Evolutionary conservation across 495 filamentous ascomycete genomes (phyloP).

Genomic region (Neurospora sp.): DNA sequence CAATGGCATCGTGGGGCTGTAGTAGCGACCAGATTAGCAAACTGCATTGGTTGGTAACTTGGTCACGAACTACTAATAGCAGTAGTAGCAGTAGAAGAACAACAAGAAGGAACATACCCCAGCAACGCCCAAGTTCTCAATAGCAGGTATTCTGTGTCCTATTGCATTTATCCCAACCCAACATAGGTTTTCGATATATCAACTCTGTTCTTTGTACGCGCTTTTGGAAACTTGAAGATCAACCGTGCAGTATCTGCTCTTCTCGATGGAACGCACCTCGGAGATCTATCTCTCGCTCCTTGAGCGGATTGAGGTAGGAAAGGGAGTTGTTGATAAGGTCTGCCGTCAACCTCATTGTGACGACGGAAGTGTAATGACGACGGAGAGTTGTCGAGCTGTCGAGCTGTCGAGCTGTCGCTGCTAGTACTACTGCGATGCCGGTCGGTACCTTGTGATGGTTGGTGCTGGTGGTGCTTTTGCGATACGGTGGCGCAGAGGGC

Average conservation of each 20-base stretch:
- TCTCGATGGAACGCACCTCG: constrained; percentile 95
- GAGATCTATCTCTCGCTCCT: constrained; percentile 96
- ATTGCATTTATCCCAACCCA: constrained; percentile 31
- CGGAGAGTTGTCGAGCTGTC: not conserved
- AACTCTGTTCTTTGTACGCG: constrained; percentile 54
- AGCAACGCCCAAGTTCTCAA: constrained; percentile 96
- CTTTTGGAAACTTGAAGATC: constrained; percentile 8
- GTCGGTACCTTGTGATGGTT: not conserved
- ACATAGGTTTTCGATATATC: constrained; percentile 45
- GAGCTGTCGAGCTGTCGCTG: not conserved
- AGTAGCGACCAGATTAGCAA: not conserved
- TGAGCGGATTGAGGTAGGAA: constrained; percentile 94
- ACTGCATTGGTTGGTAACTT: not conserved
- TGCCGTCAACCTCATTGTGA: constrained; percentile 80
- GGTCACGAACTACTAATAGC: not conserved
- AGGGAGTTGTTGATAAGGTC: constrained; percentile 86
- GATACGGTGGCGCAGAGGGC: not conserved
- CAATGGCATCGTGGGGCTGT: constrained; percentile 81
- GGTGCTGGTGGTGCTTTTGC: not conserved
- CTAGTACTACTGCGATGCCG: not conserved
- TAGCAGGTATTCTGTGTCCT: constrained; percentile 96
- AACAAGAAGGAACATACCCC: constrained; percentile 48
- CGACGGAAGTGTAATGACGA: not conserved
- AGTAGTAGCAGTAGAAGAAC: not conserved
- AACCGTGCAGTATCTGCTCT: constrained; percentile 94